Base-by-base conservation (phyloP, 2,329 filamentous ascomycete genomes). In the Chaetomiaceae sp. region DNA sequence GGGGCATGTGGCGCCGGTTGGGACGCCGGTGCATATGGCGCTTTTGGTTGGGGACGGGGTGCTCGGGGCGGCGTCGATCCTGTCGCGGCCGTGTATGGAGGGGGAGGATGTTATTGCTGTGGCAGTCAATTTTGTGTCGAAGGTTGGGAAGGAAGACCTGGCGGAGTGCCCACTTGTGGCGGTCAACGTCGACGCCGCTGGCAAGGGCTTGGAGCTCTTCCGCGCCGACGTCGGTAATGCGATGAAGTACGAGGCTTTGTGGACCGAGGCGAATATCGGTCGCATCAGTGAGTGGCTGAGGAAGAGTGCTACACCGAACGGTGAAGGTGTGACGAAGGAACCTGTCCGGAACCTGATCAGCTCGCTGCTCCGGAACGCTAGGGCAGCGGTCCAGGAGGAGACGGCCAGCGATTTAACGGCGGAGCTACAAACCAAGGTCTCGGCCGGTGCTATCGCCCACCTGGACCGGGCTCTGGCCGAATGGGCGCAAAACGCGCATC, bases 21-120 rank as follows among this genome's bases (percentile, higher is more conserved):
- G 84, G 6, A 90, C 89, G 40, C 91, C 92, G 0, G 90, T 96
- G 1, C 92, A 97, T 66, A 88, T 85, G 65, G 82, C 86, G 1
- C 70, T 96, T 14, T 63, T 96, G 9, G 79, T 95, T 8, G 84
- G 83, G 0, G 79, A 88, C 44, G 90, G 89, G 0, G 71, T 95
- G 2, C 73, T 80, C 48, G 89, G 87, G 7, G 81, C 86, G 1
- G 75, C 85, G 5, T 73, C 78, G 1, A 61, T 81, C 6, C 67
- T 78, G 5, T 64, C 73, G 8, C 64, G 79, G 42, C 69, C 74
- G 16, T 56, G 73, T 32, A 43, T 71, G 1, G 66, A 70, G 54
- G 66, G 66, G 60, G 58, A 64, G 55, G 69, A 69, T 50, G 71
- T 69, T 56, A 79, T 79, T 62, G 75, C 68, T 62, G 78, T 71